Evolutionary conservation across 345 rosid species (phyloP).

Genomic region (Arabidopsis suecica): DNA sequence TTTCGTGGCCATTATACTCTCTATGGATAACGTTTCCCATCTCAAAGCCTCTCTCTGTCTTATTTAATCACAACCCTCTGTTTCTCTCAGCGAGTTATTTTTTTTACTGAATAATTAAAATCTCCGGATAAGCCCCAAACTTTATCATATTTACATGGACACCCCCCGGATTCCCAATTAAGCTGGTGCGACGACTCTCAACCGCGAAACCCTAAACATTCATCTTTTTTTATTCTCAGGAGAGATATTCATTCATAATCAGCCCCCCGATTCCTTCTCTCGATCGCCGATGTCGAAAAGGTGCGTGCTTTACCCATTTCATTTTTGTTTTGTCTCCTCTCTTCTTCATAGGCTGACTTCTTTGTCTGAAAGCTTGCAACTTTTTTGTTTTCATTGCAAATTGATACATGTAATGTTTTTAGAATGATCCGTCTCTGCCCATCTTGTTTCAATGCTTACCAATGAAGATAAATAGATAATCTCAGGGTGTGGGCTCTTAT

Average conservation of each 20-base stretch:
- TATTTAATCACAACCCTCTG: constrained; percentile 21
- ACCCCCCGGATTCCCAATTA: constrained; percentile 20
- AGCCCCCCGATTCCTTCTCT: neutral
- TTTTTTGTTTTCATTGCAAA: constrained; percentile 13
- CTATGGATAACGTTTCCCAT: constrained; percentile 35
- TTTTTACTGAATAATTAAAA: neutral
- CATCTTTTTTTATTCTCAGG: neutral
- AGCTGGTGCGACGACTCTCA: neutral
- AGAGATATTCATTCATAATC: neutral
- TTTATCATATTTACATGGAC: constrained; percentile 19
- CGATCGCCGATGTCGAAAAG: constrained; percentile 43
- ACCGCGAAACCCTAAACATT: constrained; percentile 20
- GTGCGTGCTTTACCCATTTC: constrained; percentile 18
- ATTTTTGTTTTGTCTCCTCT: constrained; percentile 1
- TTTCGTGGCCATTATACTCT: constrained; percentile 56
- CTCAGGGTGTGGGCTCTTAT: neutral
- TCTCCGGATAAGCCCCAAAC: constrained; percentile 12
- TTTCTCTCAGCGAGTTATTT: neutral
- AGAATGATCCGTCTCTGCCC: constrained; percentile 11
- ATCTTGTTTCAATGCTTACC: neutral
- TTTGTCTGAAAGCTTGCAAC: neutral
- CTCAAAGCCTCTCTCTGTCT: neutral
- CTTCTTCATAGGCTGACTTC: neutral
- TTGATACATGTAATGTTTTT: neutral
- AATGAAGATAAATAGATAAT: neutral